Evolutionary conservation across 345 rosid genomes (phyloP), one percentile per base, ranked within the genome.

Genomic region (Clausena lansium): DNA sequence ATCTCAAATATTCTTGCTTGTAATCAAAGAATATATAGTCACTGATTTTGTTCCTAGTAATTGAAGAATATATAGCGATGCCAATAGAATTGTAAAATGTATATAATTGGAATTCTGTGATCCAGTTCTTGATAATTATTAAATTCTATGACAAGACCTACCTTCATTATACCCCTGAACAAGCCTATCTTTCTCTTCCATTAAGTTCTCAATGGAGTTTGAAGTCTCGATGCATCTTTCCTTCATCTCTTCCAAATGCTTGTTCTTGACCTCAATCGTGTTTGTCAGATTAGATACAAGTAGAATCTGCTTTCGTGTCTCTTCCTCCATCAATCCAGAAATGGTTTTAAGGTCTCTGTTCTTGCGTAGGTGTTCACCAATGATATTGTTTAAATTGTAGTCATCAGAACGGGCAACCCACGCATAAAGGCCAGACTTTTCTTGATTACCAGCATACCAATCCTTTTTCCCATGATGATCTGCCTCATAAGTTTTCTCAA

Each of bases 321-420:
- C 99, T 89, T 96, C 98, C 79, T 91, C 93, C 84, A 88, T 85
- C 54, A 94, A 83, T 75, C 84, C 92, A 70, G 91, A 87, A 75
- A 94, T 85, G 62, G 93, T 90, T 85, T 86, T 94, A 70, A 92
- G 91, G 82, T 93, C 93, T 70, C 95, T 88, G 79, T 61, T 86
- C 87, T 88, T 95, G 77, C 93, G 87, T 62, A 95, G 78, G 77
- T 91, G 85, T 33, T 93, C 97, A 63, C 98, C 98, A 30, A 92
- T 45, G 32, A 90, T 89, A 83, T 85, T 85, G 58, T 81, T 87
- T 33, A 86, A 81, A 32, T 83, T 90, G 69, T 91, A 93, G 80
- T 95, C 99, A 68, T 91, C 95, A 67, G 94, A 85, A 58, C 92
- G 93, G 15, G 98, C 99, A 80, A 96, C 95, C 98, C 99, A 96